Evolutionary conservation across 2,329 filamentous ascomycete species (phyloP), one percentile per base, ranked within the genome.

Genomic region (Colletotrichum gigasporum): DNA sequence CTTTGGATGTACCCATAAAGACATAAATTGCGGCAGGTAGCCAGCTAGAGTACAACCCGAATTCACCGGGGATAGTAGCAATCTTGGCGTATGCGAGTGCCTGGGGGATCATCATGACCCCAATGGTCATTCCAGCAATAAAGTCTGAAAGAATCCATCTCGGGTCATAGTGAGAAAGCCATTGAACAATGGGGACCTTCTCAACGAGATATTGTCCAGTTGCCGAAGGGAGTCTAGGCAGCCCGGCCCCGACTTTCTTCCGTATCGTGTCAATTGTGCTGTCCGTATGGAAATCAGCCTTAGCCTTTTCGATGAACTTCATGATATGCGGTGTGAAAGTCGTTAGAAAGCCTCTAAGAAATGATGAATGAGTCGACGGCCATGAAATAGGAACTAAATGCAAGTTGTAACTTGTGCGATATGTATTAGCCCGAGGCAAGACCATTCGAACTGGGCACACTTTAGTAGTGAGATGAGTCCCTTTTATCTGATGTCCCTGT

Each of bases 61-160:
- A 84, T 68, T 88, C 83, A 18, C 88, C 84, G 0, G 86, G 85
- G 10, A 89, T 87, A 0, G 81, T 86, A 4, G 87, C 87, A 61
- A 90, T 85, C 68, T 87, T 85, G 2, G 87, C 86, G 68, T 89
- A 89, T 0, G 86, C 85, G n/a, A 89, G 71, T 3, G 83, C 85
- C 69, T 90, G 87, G 0, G 87, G 87, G 57, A 90, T 87, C 42
- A 89, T 76, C 79, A 88, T 83, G 26, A 88, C 78, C 8, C 85
- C 87, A 24, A 90, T 76, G 11, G 85, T 90, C 67, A 86, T 78
- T 16, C 88, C 88, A 10, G 86, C 87, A 67, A 90, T 85, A 10
- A 84, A 73, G 70, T 91, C 88, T 70, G 87, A 86, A 16, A 87
- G 63, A 2, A 90, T 71, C 88, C 87, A 91, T 80, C 82, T 76